Conservation (phyloP, 805 yeast genomes). For the Sugiyamaella floridensis region DNA sequence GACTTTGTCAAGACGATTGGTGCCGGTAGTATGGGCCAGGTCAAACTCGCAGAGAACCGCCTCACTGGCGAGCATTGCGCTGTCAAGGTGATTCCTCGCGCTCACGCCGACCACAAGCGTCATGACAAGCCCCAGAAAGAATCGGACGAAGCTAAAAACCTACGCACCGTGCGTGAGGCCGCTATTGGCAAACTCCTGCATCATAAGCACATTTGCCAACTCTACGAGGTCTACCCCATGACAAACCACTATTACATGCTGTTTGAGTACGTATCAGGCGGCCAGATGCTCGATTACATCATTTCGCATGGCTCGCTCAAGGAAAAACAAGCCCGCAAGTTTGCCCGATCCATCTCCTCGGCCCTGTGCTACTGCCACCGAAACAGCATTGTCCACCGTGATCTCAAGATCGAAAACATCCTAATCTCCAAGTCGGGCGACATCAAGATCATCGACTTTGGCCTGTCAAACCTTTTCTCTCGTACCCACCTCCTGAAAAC, state of each 20-base stretch:
- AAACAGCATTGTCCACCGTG: constrained; percentile 94
- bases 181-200: constrained; percentile 83
- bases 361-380: constrained; percentile 91
- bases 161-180: constrained; percentile 89
- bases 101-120: constrained; percentile 57
- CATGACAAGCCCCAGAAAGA: constrained; percentile 45
- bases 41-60: constrained; percentile 83
- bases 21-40: constrained; percentile 99
- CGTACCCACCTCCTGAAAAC: constrained; percentile 71
- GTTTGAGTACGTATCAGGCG: constrained; percentile 94
- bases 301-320: constrained; percentile 92
- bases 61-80: constrained; percentile 68
- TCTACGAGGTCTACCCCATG: constrained; percentile 93
- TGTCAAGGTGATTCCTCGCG: constrained; percentile 87
- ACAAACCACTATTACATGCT: constrained; percentile 94
- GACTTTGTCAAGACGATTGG: constrained; percentile 91
- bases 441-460: constrained; percentile 92
- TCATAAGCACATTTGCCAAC: constrained; percentile 86
- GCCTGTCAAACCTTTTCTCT: constrained; percentile 80
- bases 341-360: constrained; percentile 89
- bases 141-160: constrained; percentile 76
- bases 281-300: constrained; percentile 94
- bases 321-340: constrained; percentile 89
- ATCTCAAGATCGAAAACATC: constrained; percentile 90
- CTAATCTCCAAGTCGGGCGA: constrained; percentile 92